Percentiles rank a stretch among this genome's conserved stretches.
Conservation (phyloP, 1,284 basidiomycete species). For the Sanghuangporus weigelae region DNA sequence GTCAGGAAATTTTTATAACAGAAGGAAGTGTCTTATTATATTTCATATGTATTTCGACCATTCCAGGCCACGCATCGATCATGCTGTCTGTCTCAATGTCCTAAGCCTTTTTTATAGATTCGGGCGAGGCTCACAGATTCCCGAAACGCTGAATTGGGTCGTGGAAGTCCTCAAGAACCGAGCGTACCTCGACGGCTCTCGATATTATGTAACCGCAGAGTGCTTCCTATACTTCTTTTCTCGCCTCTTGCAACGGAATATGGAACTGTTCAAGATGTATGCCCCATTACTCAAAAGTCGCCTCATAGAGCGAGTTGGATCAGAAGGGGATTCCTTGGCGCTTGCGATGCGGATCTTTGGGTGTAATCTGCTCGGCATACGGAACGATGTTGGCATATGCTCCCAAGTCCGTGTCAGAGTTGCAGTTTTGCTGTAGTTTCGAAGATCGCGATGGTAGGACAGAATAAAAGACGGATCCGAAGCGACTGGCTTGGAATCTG, state of each 20-base stretch:
- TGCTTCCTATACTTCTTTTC: conserved; percentile 49
- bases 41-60: conserved; percentile 17
- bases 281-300: not conserved
- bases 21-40: not conserved
- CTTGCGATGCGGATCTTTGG: conserved; percentile 16
- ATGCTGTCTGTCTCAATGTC: conserved; percentile 48
- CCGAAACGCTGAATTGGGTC: conserved; percentile 46
- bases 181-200: conserved; percentile 50
- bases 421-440: too few relatives aligned
- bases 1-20: conserved; percentile 1
- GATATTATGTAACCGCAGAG: conserved; percentile 50
- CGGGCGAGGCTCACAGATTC: conserved; percentile 42
- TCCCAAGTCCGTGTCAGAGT: too few relatives aligned
- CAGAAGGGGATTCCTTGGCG: conserved; percentile 6
- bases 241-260: conserved; percentile 34
- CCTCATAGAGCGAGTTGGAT: conserved; percentile 10
- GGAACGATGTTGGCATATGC: not conserved
- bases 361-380: conserved; percentile 4
- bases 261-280: not conserved
- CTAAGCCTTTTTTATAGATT: conserved; percentile 45
- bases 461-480: too few relatives aligned
- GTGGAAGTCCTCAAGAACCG: conserved; percentile 44
- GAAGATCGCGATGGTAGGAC: too few relatives aligned
- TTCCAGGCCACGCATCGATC: conserved; percentile 27
- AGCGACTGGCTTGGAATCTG: not conserved